Evolutionary conservation across 1,139 yeast species (phyloP).

Genomic region (Scheffersomyces parashehatae): DNA sequence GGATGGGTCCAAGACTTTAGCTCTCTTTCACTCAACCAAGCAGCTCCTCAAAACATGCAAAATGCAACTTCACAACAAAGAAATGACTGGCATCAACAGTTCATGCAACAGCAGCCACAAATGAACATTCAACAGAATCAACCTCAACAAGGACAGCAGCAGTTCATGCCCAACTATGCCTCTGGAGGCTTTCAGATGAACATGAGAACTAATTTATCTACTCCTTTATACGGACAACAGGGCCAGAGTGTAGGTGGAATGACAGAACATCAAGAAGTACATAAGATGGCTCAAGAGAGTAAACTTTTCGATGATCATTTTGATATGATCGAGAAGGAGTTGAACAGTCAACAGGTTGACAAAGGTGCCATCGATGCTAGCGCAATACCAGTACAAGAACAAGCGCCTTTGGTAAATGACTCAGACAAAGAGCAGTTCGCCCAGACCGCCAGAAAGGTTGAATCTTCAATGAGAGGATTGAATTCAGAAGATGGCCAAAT

Average conservation of each 20-base stretch:
- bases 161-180: constrained; percentile 2
- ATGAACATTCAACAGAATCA: constrained; percentile 9
- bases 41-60: constrained; percentile 3
- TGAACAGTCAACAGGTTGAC: constrained; percentile 13
- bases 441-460: constrained; percentile 40
- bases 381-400: constrained; percentile 5
- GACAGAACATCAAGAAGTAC: constrained; percentile 34
- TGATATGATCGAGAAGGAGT: constrained; percentile 36
- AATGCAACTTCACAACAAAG: constrained; percentile 3
- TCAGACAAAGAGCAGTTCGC: constrained; percentile 42
- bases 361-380: background rate
- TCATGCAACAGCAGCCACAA: constrained; percentile 17
- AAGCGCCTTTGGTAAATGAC: constrained; percentile 6
- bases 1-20: constrained; percentile 41
- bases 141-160: constrained; percentile 9
- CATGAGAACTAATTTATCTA: constrained; percentile 18
- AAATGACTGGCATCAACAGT: constrained; percentile 32
- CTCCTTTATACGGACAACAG: constrained; percentile 11
- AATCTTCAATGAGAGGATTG: constrained; percentile 28
- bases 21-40: constrained; percentile 19
- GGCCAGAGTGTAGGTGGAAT: constrained; percentile 1
- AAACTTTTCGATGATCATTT: constrained; percentile 37
- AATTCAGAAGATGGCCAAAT: constrained; percentile 24
- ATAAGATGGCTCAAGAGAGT: constrained; percentile 27
- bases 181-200: constrained; percentile 12